Conservation (phyloP, 2,329 filamentous ascomycete species). For the Ophiocordyceps camponoti-floridani region DNA sequence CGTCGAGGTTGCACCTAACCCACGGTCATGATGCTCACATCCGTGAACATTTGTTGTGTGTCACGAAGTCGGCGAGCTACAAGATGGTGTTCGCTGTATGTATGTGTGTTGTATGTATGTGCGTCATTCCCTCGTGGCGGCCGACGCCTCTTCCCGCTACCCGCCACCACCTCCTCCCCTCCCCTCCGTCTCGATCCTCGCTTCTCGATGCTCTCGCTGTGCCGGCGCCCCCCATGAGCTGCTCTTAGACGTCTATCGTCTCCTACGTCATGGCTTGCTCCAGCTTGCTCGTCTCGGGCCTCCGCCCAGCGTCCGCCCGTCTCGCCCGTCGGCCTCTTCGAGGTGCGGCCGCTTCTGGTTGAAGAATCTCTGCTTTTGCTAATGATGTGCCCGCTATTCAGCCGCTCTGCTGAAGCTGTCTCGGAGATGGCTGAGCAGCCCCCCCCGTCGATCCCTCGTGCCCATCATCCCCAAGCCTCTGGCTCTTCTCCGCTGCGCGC, state of each 20-base stretch:
- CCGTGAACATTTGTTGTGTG: background rate
- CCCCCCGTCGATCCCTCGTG: conserved; percentile 9
- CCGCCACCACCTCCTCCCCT: background rate
- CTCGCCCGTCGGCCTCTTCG: background rate
- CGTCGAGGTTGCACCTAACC: background rate
- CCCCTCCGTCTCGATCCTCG: background rate
- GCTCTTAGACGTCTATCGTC: background rate
- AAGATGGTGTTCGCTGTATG: background rate
- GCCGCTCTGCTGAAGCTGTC: background rate
- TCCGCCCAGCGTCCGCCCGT: background rate
- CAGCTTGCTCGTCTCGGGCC: background rate
- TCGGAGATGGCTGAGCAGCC: background rate
- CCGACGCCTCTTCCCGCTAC: background rate
- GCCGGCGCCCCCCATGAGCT: background rate
- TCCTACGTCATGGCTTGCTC: background rate
- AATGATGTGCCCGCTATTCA: background rate
- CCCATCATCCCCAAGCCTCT: conserved; percentile 8
- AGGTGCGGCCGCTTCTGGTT: background rate
- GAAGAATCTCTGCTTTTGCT: background rate
- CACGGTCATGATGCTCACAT: background rate
- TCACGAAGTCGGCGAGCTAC: background rate
- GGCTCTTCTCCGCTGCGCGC: background rate
- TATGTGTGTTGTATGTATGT: background rate
- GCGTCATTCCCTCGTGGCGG: background rate
- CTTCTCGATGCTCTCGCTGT: background rate